Percentiles rank a stretch among this genome's conserved stretches.
These are phyloP conservation scores for Microbotryum scabiosae DNA, from an alignment of 1,284 basidiomycete genomes.

Conservation along the genomic window DNA sequence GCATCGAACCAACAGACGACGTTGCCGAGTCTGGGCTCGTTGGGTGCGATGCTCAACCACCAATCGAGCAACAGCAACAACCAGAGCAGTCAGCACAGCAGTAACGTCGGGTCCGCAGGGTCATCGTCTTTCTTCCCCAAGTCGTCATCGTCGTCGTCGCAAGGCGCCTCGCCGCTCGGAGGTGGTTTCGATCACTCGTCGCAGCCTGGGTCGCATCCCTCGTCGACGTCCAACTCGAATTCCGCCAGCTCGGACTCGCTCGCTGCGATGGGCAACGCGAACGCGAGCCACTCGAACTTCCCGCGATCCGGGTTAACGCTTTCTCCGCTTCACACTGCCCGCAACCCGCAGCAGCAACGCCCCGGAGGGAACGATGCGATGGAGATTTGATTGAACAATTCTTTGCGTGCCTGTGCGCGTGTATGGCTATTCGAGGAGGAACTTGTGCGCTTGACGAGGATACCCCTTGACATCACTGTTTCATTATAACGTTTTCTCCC, in stretches of 20 bases:
- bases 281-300: too few species aligned
- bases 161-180: too few species aligned
- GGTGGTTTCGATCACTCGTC: not conserved
- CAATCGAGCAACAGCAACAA: not conserved
- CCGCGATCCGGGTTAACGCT: too few species aligned
- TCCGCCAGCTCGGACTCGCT: slow-evolving; percentile 1
- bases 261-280: not conserved
- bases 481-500: too few species aligned
- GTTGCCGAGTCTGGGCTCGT: too few species aligned
- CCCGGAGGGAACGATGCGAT: not conserved
- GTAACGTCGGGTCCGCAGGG: not conserved
- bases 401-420: too few species aligned
- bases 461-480: too few species aligned
- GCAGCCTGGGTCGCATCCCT: not conserved
- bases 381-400: too few species aligned
- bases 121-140: not conserved
- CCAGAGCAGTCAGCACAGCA: not conserved
- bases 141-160: too few species aligned
- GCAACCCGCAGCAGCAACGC: not conserved
- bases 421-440: too few species aligned
- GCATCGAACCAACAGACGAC: too few species aligned
- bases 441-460: too few species aligned
- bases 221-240: not conserved
- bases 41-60: not conserved
- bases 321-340: not conserved